Base-by-base conservation (phyloP, 306 rosid genomes). In the Rosa lucieae region DNA sequence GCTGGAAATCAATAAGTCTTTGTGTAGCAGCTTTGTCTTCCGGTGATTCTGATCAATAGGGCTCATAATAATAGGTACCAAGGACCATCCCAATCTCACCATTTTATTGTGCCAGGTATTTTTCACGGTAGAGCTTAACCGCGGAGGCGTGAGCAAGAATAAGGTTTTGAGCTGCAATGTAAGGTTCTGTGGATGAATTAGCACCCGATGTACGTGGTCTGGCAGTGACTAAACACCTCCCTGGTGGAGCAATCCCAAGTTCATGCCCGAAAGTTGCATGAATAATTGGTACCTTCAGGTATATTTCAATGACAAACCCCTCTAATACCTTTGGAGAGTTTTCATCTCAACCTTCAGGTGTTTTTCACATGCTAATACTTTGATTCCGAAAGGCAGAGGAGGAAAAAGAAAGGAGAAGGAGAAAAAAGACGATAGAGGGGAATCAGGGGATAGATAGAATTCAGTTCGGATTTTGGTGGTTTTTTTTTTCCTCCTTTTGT, bases 181-280 rank as follows among this genome's bases (percentile, higher is more conserved):
- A 88, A 72, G 87, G 79, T 52, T 81, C 84, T n/a, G 47, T 68
- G 62, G 80, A 46, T 17, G 82, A 78, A 67, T 78, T 75, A 14
- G 80, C 55, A 46, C 35, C 83, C 2, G 48, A 67, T 11, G 47
- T 21, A 18, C 77, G 58, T 13, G 72, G 82, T 73, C 67, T 67
- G 5, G 37, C 2, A 44, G 29, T 77, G 66, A 47, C 6, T 32
- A 26, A 90, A 26, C 94, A 90, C 79, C 87, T 83, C 43, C 83
- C 88, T 7, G 92, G 90, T 18, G 94, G 81, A 12, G 78, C 82
- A 3, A 68, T 83, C 0, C 92, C 94, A 7, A 76, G 51, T 32
- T 79, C 79, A 71, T 82, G 85, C 11, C 87, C 89, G 13, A 29
- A 72, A 26, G 1, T 13, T 11, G 65, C 75, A 7, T 39, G 0